Percentiles rank a stretch among this genome's conserved stretches.
phyloP scores from a whole-genome alignment of 2,329 filamentous ascomycete genomes.

The Allantophomopsis cytisporea region DNA sequence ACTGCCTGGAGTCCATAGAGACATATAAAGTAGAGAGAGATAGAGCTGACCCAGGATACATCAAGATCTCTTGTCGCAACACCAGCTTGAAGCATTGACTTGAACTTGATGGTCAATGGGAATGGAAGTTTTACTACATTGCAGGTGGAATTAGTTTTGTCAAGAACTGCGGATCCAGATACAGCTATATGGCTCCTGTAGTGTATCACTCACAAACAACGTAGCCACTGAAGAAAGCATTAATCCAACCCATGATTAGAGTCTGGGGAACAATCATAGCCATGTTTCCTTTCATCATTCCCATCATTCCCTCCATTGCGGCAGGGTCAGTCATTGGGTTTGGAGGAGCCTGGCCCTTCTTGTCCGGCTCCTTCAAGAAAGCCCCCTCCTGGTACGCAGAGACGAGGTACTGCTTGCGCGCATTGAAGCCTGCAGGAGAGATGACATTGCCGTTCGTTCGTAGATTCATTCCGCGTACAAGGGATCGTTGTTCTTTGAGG shows the following conservation, averaged over 20 bases:
- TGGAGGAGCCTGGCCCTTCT: slow-evolving; percentile 70
- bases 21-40: slow-evolving; percentile 98
- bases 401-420: slow-evolving; percentile 72
- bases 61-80: slow-evolving; percentile 94
- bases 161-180: no score
- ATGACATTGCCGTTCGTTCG: slow-evolving; percentile 73
- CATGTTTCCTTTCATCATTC: slow-evolving; percentile 99
- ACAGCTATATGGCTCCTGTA: neutral
- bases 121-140: slow-evolving; percentile 82
- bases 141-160: slow-evolving; percentile 1
- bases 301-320: slow-evolving; percentile 99
- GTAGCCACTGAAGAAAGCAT: slow-evolving; percentile 96
- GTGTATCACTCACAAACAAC: slow-evolving; percentile 63
- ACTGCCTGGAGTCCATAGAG: slow-evolving; percentile 94
- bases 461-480: slow-evolving; percentile 73
- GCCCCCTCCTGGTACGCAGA: slow-evolving; percentile 72
- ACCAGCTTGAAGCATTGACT: slow-evolving; percentile 96
- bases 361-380: slow-evolving; percentile 82
- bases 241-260: slow-evolving; percentile 99
- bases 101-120: slow-evolving; percentile 96
- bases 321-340: slow-evolving; percentile 94
- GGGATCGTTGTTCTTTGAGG: slow-evolving; percentile 74
- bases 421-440: slow-evolving; percentile 62
- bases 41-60: slow-evolving; percentile 94
- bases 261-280: slow-evolving; percentile 99